phyloP scores from a whole-genome alignment of 805 yeast genomes.

The Priceomyces fermenticarens region DNA sequence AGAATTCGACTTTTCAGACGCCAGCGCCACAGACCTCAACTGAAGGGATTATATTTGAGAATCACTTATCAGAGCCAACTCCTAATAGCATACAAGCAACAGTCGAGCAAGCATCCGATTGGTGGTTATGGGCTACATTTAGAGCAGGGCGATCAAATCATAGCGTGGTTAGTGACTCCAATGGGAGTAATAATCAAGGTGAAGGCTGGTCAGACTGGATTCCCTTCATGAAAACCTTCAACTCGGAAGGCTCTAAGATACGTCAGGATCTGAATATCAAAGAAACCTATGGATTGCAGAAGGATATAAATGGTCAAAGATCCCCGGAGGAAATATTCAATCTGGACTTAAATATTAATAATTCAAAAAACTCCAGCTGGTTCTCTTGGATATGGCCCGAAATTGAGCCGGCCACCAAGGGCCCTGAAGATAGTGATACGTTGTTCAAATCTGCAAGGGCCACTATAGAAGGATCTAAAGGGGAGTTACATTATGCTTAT shows the following conservation, averaged over 20 bases:
- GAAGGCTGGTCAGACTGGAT: slow-evolving; percentile 9
- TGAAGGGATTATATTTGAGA: no score
- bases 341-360: no score
- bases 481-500: slow-evolving; percentile 32
- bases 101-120: not conserved
- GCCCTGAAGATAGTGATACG: slow-evolving; percentile 16
- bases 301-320: no score
- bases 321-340: no score
- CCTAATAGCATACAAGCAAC: not conserved
- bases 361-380: slow-evolving; percentile 13
- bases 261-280: no score
- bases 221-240: no score
- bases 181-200: not conserved
- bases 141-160: no score
- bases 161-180: no score
- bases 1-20: not conserved
- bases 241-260: no score
- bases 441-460: slow-evolving; percentile 28
- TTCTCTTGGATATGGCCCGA: slow-evolving; percentile 22
- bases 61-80: no score
- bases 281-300: no score
- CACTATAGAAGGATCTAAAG: slow-evolving; percentile 31
- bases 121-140: slow-evolving; percentile 1
- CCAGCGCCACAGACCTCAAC: no score
- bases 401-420: slow-evolving; percentile 13